phyloP scores from a whole-genome alignment of 176 grass and related monocot genomes.

The Hsuehochloa calcarea region DNA sequence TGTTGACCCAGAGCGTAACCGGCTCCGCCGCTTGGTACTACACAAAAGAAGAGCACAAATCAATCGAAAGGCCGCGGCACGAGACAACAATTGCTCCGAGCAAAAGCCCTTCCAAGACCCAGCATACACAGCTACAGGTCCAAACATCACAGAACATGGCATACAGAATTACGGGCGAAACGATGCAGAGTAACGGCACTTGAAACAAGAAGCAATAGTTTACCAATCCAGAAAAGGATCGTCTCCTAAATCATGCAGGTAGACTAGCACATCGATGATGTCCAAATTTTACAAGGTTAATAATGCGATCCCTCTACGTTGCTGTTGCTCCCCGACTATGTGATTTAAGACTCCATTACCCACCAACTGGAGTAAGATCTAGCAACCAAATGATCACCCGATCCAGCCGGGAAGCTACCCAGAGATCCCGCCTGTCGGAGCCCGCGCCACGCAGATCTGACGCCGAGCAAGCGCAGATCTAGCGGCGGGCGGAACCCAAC shows the following conservation, averaged over 20 bases:
- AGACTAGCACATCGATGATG: background rate
- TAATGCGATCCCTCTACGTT: background rate
- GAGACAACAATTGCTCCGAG: background rate
- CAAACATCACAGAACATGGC: background rate
- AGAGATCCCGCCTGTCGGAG: constrained; percentile 30
- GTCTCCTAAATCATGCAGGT: background rate
- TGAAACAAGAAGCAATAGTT: background rate
- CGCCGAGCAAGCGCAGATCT: constrained; percentile 40
- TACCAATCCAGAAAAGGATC: background rate
- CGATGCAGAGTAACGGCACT: background rate
- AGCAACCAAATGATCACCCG: background rate
- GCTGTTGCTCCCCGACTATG: background rate
- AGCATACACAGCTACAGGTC: background rate
- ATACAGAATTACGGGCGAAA: background rate
- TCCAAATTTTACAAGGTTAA: background rate
- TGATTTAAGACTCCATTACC: background rate
- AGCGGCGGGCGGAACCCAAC: background rate
- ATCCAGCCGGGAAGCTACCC: background rate
- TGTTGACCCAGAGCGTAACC: constrained; percentile 93
- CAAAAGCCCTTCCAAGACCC: background rate
- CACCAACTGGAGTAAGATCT: constrained; percentile 13
- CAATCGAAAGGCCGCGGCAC: background rate
- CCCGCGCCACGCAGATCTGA: constrained; percentile 45
- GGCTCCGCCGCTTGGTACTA: constrained; percentile 74
- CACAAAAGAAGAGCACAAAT: background rate